Conservation (phyloP, 139 green algal genomes). For the Volvox reticuliferus region DNA sequence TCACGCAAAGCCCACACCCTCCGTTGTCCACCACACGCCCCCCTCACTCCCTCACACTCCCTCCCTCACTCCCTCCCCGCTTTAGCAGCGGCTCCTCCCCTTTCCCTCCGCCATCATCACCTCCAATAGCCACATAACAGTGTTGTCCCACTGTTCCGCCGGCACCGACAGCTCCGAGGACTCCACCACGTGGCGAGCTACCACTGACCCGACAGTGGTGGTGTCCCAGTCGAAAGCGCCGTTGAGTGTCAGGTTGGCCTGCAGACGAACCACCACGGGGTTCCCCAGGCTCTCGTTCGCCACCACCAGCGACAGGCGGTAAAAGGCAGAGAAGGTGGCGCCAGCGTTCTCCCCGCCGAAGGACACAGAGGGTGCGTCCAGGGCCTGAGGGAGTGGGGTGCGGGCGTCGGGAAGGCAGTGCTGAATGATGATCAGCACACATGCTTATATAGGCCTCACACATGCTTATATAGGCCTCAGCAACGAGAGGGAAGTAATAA, state of each 20-base stretch:
- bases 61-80: too few relatives aligned
- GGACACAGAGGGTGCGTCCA: constrained; percentile 28
- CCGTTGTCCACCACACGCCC: not conserved
- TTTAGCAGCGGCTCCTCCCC: too few relatives aligned
- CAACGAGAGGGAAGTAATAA: not conserved
- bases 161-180: constrained; percentile 44
- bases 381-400: not conserved
- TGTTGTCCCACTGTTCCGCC: constrained; percentile 50
- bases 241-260: constrained; percentile 40
- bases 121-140: constrained; percentile 31
- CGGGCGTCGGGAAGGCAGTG: not conserved
- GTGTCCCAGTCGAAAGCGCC: constrained; percentile 51
- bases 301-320: constrained; percentile 31
- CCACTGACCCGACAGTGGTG: constrained; percentile 41
- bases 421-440: too few relatives aligned
- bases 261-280: constrained; percentile 50
- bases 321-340: not conserved
- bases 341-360: constrained; percentile 26
- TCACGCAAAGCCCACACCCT: not conserved
- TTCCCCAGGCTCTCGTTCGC: constrained; percentile 53
- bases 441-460: too few relatives aligned
- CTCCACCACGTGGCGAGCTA: constrained; percentile 52
- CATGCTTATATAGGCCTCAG: too few relatives aligned
- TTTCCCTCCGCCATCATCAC: too few relatives aligned
- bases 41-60: not conserved